Evolutionary conservation across 371 early-diverging fungal genomes (phyloP), one percentile per base, ranked within the genome.

Genomic region (Mucor irregularis): DNA sequence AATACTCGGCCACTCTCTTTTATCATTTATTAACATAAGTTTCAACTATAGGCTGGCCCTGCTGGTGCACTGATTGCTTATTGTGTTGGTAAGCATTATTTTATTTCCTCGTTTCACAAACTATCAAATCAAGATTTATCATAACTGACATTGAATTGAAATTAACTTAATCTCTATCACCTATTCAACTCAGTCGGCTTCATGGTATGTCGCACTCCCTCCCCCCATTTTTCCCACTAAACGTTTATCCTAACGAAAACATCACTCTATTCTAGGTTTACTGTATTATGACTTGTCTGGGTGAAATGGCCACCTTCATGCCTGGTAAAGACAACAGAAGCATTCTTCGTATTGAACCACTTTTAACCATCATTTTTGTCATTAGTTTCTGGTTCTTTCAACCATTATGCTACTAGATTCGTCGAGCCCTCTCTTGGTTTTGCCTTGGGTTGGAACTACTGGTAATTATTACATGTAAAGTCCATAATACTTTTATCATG

Each of bases 21-120:
- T 49, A 24, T 48, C 26, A 21, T 37, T 30, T 14, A 57, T 62
- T n/a, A n/a, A n/a, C n/a, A n/a, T n/a, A n/a, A n/a, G n/a, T n/a
- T n/a, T n/a, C n/a, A n/a, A n/a, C n/a, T n/a, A n/a, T n/a, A 78
- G 44, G 94, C 91, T 30, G 94, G 94, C 8, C 92, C 94, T 19
- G 73, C 82, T 28, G 92, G 93, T 44, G 82, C 88, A 7, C 70
- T 92, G 47, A 69, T 90, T 26, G 90, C 91, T 16, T 94, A 87
- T 49, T 43, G 60, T 37, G 61, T 85, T 53, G 82, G 87, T 53
- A 89, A 87, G 38, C 73, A 77, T 3, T 74, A 83, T 19, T 25
- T 21, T 24, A 13, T 11, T 43, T n/a, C n/a, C n/a, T n/a, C n/a
- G 38, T 33, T 45, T 44, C 55, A 55, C 24, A 26, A 24, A 40